A percentile compares a stretch with the other conserved stretches of the same genome.
These are phyloP conservation scores for Botrytis deweyae DNA, from an alignment of 2,329 filamentous ascomycete genomes.

Conservation along the genomic window DNA sequence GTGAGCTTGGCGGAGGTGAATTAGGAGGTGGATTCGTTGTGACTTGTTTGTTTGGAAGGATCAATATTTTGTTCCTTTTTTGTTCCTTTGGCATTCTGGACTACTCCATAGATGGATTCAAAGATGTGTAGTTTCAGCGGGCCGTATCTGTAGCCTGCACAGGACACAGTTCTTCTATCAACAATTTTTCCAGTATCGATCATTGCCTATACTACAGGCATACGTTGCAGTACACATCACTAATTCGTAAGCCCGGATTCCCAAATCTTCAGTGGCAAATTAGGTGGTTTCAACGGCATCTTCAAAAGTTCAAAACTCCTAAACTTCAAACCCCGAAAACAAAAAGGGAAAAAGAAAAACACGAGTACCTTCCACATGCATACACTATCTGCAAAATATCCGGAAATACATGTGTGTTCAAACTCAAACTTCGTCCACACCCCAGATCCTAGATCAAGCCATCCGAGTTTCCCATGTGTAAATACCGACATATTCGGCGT, in stretches of 20 bases:
- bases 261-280: slow-evolving; percentile 5
- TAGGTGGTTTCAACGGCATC: slow-evolving; percentile 1
- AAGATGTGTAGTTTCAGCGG: not conserved
- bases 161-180: not conserved
- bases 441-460: not conserved
- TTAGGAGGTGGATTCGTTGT: not conserved
- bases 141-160: not conserved
- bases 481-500: not conserved
- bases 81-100: slow-evolving; percentile 1
- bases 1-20: slow-evolving; percentile 7
- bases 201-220: not conserved
- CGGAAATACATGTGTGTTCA: not conserved
- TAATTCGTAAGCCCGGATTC: not conserved
- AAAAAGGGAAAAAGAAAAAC: not conserved
- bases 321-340: not conserved
- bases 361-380: not conserved
- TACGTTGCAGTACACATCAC: not conserved
- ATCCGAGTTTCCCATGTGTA: not conserved
- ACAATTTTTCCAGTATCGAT: not conserved
- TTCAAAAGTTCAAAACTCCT: not conserved
- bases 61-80: not conserved
- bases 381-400: not conserved
- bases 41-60: slow-evolving; percentile 5
- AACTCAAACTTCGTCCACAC: not conserved
- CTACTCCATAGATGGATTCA: not conserved